Evolutionary conservation across 1,139 yeast genomes (phyloP), one percentile per base, ranked within the genome.

Genomic region (Kodamaea plutei): DNA sequence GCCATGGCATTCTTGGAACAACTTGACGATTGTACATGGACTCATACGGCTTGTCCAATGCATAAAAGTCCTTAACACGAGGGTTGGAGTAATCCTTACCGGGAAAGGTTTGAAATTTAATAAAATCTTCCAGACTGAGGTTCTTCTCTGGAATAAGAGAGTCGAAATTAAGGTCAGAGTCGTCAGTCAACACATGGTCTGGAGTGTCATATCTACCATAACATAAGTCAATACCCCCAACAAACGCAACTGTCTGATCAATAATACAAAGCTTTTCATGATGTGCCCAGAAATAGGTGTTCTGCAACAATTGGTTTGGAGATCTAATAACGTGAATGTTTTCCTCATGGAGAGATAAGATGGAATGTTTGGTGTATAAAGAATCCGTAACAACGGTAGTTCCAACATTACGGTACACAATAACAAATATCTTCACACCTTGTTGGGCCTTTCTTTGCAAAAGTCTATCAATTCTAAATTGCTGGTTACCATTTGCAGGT

Each of bases 1-100:
- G 99, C 99, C 98, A 93, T 5, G 98, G 98, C 99, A 93, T 93
- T 48, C 99, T 73, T 3, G 98, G 97, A 10, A 76, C 73, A 14
- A 58, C 58, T 19, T 74, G 65, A 41, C 99, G 73, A 55, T 93
- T 95, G 52, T 88, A 88, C 94, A 91, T 83, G 14, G 88, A 85
- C 29, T 84, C 94, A 50, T 82, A 88, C 2, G 98, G 98, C 42
- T 77, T 78, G 42, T 89, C 88, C 37, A 93, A 67, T 2, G 72
- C 79, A 48, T 54, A 74, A 53, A 93, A 93, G 56, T 93, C 99
- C 47, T 82, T 81, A 9, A 84, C 87, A 40, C 98, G 73, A 4
- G 98, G 96, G 52, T 93, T 93, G 0, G 97, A 88, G 55, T 93
- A 93, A 57, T 93, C 99, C 51, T 93, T 93, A 18, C 99, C 99